A percentile compares a stretch with the other conserved stretches of the same genome.
Conservation (phyloP, 1,284 basidiomycete species). For the Bjerkandera adusta region DNA sequence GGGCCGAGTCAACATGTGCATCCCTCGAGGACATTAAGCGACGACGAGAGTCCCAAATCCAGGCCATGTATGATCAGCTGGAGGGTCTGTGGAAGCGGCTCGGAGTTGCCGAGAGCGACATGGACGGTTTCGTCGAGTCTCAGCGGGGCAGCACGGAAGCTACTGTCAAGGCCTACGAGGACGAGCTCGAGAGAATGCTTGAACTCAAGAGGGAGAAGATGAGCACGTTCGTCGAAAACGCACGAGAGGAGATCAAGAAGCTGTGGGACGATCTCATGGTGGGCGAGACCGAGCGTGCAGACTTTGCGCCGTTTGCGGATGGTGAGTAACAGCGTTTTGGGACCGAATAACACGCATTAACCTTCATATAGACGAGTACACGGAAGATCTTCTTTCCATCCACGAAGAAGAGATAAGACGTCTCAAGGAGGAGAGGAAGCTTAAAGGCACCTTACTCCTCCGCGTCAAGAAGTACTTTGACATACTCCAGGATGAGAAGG, state of each 20-base stretch:
- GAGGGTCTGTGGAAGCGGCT: conserved; percentile 80
- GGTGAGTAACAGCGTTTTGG: conserved; percentile 45
- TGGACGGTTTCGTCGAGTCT: conserved; percentile 80
- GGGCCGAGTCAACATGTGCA: conserved; percentile 55
- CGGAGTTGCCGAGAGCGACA: conserved; percentile 67
- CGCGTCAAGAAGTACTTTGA: conserved; percentile 87
- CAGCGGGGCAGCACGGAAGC: conserved; percentile 77
- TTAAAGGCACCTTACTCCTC: conserved; percentile 76
- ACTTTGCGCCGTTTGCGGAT: conserved; percentile 79
- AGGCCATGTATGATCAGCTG: conserved; percentile 83
- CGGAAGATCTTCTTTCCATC: conserved; percentile 82
- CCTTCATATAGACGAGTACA: conserved; percentile 69
- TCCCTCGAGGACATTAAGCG: conserved; percentile 71
- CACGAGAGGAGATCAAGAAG: conserved; percentile 76
- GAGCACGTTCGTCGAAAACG: conserved; percentile 82
- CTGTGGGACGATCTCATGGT: conserved; percentile 90
- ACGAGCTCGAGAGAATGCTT: conserved; percentile 88
- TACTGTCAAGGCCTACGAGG: conserved; percentile 78
- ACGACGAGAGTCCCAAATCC: conserved; percentile 72
- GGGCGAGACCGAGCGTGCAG: conserved; percentile 78
- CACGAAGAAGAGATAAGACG: conserved; percentile 88
- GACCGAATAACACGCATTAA: not conserved
- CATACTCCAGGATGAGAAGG: conserved; percentile 89
- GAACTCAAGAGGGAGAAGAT: conserved; percentile 87
- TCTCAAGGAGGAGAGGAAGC: conserved; percentile 77